Evolutionary conservation across 805 yeast genomes (phyloP).

Genomic region (Priceomyces haplophilus): DNA sequence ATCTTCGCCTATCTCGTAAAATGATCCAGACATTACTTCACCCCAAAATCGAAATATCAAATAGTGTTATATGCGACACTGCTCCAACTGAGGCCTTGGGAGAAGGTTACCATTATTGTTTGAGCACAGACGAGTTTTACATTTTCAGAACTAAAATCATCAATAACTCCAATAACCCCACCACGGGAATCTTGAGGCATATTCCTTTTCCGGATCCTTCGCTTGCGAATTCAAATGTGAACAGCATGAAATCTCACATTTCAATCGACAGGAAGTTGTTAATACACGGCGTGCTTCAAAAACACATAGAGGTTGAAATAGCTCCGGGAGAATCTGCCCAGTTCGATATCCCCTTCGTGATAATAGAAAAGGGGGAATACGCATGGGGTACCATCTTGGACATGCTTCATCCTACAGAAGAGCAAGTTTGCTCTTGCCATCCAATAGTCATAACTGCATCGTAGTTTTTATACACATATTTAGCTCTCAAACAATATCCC

Average conservation of each 20-base stretch:
- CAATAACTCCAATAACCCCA: constrained; percentile 42
- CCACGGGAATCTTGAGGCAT: constrained; percentile 61
- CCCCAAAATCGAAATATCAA: constrained; percentile 45
- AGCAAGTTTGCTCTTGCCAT: constrained; percentile 25
- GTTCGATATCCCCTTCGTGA: constrained; percentile 54
- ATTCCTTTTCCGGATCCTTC: constrained; percentile 41
- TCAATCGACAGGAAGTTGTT: constrained; percentile 55
- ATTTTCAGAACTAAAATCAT: constrained; percentile 46
- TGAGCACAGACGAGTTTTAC: constrained; percentile 49
- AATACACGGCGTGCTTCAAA: constrained; percentile 71
- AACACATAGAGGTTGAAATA: constrained; percentile 40
- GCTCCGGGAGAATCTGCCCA: constrained; percentile 40
- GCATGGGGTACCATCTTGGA: constrained; percentile 64
- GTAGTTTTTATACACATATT: constrained; percentile 10
- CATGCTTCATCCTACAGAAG: constrained; percentile 14
- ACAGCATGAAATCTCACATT: constrained; percentile 24
- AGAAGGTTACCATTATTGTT: constrained; percentile 26
- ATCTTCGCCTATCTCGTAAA: constrained; percentile 55
- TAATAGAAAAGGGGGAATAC: constrained; percentile 74
- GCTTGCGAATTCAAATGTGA: constrained; percentile 4
- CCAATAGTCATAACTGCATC: constrained; percentile 30
- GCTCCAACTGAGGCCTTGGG: constrained; percentile 11
- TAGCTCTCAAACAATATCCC: neutral
- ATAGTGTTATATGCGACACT: constrained; percentile 21
- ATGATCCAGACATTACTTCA: constrained; percentile 57